Base-by-base conservation (phyloP, 352 stramenopile species). In the Phytophthora quininea region DNA sequence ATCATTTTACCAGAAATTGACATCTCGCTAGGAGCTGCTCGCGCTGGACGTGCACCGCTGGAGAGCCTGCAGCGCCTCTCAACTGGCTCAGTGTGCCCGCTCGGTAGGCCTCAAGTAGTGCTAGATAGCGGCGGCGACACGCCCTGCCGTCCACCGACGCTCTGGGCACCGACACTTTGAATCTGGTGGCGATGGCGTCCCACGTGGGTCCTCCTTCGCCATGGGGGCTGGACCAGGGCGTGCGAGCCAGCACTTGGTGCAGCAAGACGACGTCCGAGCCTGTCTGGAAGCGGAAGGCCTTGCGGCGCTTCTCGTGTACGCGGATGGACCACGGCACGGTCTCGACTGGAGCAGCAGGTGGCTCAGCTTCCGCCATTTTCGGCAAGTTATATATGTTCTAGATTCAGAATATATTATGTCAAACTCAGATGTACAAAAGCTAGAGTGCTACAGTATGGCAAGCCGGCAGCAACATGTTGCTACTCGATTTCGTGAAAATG, bases 281-380 rank as follows among this genome's bases (percentile, higher is more conserved):
- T 15, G 67, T 67, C 35, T 62, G 69, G 30, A 74, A 74, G 40
- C 66, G 66, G 43, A 74, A 74, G 15, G 66, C 60, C 30, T 74
- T 74, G 42, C 59, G 53, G 24, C 61, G 66, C 45, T 74, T 74
- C 6, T 74, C 66, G 49, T 74, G 61, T 19, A 73, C 68, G 38
- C 65, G 59, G 8, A 65, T 47, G 35, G 33, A 65, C 65, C 65
- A 73, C 4, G 65, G 65, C 3, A 48, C 37, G 12, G 46, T 47
- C 40, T 15, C 40, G 4, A 14, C 19, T 14, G 19, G 19, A 24
- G 19, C 19, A 24, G 19, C 19, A 24, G 19, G 19, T 24, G 19
- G 19, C 19, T 24, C 19, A 24, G 19, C 15, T 24, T 24, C 40
- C 6, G 12, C 15, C 40, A 47, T 15, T 24, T 47, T 24, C 12